These are phyloP conservation scores for Pichia cephalocereana DNA, from an alignment of 805 yeast species.

Conservation along the genomic window DNA sequence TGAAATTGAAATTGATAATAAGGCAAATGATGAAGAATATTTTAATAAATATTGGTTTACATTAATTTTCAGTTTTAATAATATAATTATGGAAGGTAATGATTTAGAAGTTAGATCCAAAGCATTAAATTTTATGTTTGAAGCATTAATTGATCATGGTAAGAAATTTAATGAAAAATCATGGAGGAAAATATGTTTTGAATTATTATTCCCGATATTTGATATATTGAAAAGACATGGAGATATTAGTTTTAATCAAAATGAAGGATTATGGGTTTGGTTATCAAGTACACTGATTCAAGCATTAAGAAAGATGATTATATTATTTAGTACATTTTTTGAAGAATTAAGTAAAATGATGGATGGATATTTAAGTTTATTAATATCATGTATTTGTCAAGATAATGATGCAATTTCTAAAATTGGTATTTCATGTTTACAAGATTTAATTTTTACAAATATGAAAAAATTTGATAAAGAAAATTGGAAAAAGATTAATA, in stretches of 20 bases:
- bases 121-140: slow-evolving; percentile 77
- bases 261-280: slow-evolving; percentile 90
- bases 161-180: slow-evolving; percentile 60
- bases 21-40: slow-evolving; percentile 23
- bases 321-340: slow-evolving; percentile 75
- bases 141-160: slow-evolving; percentile 72
- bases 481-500: slow-evolving; percentile 71
- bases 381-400: slow-evolving; percentile 87
- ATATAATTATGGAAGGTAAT: slow-evolving; percentile 84
- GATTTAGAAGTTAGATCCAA: slow-evolving; percentile 91
- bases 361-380: slow-evolving; percentile 66
- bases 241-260: slow-evolving; percentile 57
- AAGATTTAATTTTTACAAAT: slow-evolving; percentile 71
- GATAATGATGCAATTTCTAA: slow-evolving; percentile 95
- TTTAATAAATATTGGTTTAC: slow-evolving; percentile 75
- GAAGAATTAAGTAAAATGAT: slow-evolving; percentile 64
- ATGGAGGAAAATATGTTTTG: slow-evolving; percentile 76
- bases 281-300: slow-evolving; percentile 92
- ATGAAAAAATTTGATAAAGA: slow-evolving; percentile 46
- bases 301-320: slow-evolving; percentile 82
- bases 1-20: slow-evolving; percentile 18
- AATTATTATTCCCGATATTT: slow-evolving; percentile 84
- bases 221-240: slow-evolving; percentile 68
- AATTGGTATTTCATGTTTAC: slow-evolving; percentile 85
- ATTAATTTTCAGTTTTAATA: slow-evolving; percentile 73